A percentile compares a stretch with the other conserved stretches of the same genome.
Conservation (phyloP, 805 yeast species). For the Candida vaughaniae region DNA sequence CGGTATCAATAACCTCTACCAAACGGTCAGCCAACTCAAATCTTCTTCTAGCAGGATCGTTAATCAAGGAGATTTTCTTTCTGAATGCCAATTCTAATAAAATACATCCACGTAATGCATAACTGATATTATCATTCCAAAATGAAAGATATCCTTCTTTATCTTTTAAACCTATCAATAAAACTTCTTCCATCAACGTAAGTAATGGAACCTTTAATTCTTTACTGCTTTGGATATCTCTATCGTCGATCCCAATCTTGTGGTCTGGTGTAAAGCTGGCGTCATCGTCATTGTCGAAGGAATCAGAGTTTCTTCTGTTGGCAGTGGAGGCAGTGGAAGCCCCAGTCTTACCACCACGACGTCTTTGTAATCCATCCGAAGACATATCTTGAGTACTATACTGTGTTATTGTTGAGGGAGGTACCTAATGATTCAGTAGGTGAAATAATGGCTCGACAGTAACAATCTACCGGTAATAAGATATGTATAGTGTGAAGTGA, state of each 20-base stretch:
- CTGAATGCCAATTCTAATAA: slow-evolving; percentile 88
- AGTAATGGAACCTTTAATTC: slow-evolving; percentile 60
- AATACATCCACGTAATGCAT: slow-evolving; percentile 93
- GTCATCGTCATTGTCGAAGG: slow-evolving; percentile 24
- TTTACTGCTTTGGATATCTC: slow-evolving; percentile 49
- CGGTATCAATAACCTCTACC: slow-evolving; percentile 81
- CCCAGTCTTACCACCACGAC: slow-evolving; percentile 55
- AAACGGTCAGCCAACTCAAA: slow-evolving; percentile 85
- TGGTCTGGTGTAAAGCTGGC: slow-evolving; percentile 39
- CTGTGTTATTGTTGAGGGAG: neutral
- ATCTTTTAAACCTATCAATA: slow-evolving; percentile 90
- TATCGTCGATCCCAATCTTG: slow-evolving; percentile 80
- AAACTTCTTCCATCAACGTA: slow-evolving; percentile 95
- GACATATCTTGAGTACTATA: slow-evolving; percentile 8
- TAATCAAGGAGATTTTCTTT: slow-evolving; percentile 82
- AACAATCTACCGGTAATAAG: no score
- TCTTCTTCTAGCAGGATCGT: slow-evolving; percentile 89
- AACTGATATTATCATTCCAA: slow-evolving; percentile 97
- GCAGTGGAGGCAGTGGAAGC: slow-evolving; percentile 15
- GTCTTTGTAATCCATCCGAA: slow-evolving; percentile 68
- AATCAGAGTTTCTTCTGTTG: slow-evolving; percentile 17
- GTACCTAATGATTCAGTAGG: no score
- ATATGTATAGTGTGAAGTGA: no score
- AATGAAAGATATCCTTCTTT: slow-evolving; percentile 94
- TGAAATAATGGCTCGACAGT: no score